Evolutionary conservation across 163 green algal genomes (phyloP).

Genomic region (Prototheca cutis): DNA sequence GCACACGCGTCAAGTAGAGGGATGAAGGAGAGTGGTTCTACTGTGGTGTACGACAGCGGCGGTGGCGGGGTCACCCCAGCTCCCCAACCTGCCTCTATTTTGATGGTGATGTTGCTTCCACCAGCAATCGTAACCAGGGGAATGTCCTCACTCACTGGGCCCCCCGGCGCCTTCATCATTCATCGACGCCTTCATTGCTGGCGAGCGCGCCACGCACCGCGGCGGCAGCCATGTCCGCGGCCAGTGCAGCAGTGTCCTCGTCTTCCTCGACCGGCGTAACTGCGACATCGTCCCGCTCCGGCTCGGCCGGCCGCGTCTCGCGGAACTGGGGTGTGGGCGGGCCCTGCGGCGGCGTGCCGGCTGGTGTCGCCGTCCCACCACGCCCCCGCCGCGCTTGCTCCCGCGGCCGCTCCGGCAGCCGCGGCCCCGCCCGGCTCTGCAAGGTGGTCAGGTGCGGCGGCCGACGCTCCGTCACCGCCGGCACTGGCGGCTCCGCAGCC

Average conservation of each 20-base stretch:
- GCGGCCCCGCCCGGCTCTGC: background rate
- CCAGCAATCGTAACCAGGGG: too few relatives aligned
- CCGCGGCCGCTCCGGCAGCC: too few relatives aligned
- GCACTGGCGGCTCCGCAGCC: constrained; percentile 8
- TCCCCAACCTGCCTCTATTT: too few relatives aligned
- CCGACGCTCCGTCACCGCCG: constrained; percentile 12
- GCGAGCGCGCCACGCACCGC: background rate
- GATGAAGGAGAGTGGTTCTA: too few relatives aligned
- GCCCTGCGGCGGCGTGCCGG: background rate
- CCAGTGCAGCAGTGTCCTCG: background rate
- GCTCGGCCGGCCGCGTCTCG: background rate
- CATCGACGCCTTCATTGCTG: background rate
- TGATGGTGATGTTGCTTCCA: too few relatives aligned
- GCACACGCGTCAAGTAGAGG: too few relatives aligned
- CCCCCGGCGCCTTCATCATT: too few relatives aligned
- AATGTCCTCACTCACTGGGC: too few relatives aligned
- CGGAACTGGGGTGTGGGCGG: background rate
- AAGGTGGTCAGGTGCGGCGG: background rate
- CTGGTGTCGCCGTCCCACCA: background rate
- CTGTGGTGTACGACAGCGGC: too few relatives aligned
- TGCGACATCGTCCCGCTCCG: background rate
- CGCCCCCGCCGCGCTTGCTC: background rate
- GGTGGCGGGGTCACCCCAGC: too few relatives aligned
- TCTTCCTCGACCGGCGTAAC: background rate
- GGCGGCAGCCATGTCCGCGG: background rate